Base-by-base conservation (phyloP, 2,329 filamentous ascomycete species). In the Pseudogymnoascus sp. region DNA sequence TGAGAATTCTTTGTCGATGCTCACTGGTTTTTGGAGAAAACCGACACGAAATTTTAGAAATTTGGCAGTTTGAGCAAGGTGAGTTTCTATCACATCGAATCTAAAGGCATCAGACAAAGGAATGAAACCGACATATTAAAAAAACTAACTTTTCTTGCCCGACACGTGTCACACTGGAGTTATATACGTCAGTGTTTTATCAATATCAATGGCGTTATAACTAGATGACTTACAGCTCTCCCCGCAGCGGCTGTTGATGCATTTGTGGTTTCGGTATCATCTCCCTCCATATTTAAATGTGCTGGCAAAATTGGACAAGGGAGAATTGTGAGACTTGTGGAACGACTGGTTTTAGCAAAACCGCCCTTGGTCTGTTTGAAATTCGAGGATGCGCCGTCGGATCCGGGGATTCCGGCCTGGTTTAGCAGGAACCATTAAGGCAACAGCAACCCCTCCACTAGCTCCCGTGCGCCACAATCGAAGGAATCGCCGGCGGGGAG, bases 1-100 rank as follows among this genome's bases (percentile, higher is more conserved):
- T 63, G 10, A 64, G 34, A 21, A 64, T 57, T 55, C 63, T 61
- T 21, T 63, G 61, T 41, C 63, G 45, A n/a, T 38, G 21, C 35
- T 56, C 39, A 37, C 59, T 21, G 30, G 41, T n/a, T 59, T 63
- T 58, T 35, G 61, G 26, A 18, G 35, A 15, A 35, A 19, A 45
- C 34, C 13, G 59, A 38, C 60, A 61, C n/a, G 55, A 26, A n/a
- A 57, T 38, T 37, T 59, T 33, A n/a, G 57, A 52, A 30, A 59
- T 38, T 10, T 41, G 59, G 41, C 60, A 61, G 35, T 61, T 61
- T 10, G 57, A 61, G 34, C 60, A 61, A 3, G 60, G 60, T 13
- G 38, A 10, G 30, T 56, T 52, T 33, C 60, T 61, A 39, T 61
- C 60, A 37, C 60, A 61, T 35, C 60, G 60, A 26, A 61, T 58